Base-by-base conservation (phyloP, 768 basidiomycete species). In the Rhodotorula babjevae region DNA sequence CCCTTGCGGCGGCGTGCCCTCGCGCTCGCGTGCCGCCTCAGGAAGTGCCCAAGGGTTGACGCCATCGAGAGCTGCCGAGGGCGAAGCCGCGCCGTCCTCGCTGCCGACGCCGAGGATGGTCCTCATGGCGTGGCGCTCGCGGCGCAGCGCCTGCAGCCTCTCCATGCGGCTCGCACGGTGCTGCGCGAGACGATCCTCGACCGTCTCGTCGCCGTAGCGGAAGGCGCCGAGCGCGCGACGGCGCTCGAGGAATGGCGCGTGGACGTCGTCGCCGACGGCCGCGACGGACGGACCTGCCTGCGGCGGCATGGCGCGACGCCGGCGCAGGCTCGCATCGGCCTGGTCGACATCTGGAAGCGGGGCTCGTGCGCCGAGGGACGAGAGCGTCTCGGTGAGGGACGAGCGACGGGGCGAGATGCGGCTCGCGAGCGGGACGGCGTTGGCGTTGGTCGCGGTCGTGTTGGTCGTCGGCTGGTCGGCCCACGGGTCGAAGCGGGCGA, bases 71-170 rank as follows among this genome's bases (percentile, higher is more conserved):
- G 47, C 31, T 11, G 56, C 16, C 21, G 33, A 47, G 29, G 18
- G 9, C 36, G 31, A 11, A 3, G 33, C 21, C 10, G 36, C 19
- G 56, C 12, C 44, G 49, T 25, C 11, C 18, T 14, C 50, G 6
- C 7, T 33, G 46, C 44, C 53, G 12, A n/a, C 68, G 25, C 68
- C 59, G 23, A 74, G 63, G 2, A 74, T 36, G 0, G 52, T 18
- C 4, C 67, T 57, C 66, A 74, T 69, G 59, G 62, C 40, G 21
- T n/a, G 47, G 7, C 73, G 52, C 47, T 74, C 73, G 11, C 69
- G 42, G 0, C 73, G 56, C 0, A 74, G 29, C 2, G 62, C 44
- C 0, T 66, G 62, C 46, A 74, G 66, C 1, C 69, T 63, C 33
- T 74, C 68, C 14, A 56, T 23, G 3, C 72, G 63, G 18, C 46